Evolutionary conservation across 805 yeast genomes (phyloP).

Genomic region (Cyberlindnera subsufficiens): DNA sequence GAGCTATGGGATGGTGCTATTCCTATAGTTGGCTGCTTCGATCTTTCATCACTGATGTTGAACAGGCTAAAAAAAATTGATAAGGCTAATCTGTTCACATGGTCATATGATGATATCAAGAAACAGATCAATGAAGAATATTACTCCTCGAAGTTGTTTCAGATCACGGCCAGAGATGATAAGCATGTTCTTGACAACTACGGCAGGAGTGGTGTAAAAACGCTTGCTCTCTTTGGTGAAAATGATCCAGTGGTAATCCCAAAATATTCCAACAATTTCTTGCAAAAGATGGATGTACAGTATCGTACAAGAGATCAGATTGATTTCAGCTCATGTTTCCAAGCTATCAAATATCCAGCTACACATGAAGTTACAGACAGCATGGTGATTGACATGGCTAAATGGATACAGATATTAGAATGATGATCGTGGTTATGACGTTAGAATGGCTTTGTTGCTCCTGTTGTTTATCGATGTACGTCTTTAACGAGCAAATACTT

Average conservation of each 20-base stretch:
- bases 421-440: too few relatives aligned
- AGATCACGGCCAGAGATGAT: slow-evolving; percentile 12
- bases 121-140: background rate
- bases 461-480: too few relatives aligned
- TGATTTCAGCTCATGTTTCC: slow-evolving; percentile 4
- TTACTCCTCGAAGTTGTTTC: slow-evolving; percentile 9
- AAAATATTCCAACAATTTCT: slow-evolving; percentile 10
- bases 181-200: slow-evolving; percentile 7
- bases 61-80: slow-evolving; percentile 8
- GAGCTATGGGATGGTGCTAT: slow-evolving; percentile 12
- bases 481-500: too few relatives aligned
- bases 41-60: slow-evolving; percentile 14
- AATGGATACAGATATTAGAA: slow-evolving; percentile 12
- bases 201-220: slow-evolving; percentile 5
- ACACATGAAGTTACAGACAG: slow-evolving; percentile 15
- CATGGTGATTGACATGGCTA: slow-evolving; percentile 15
- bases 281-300: slow-evolving; percentile 1
- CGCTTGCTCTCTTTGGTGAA: slow-evolving; percentile 18
- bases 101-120: background rate
- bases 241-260: slow-evolving; percentile 11
- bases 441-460: too few relatives aligned
- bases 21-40: slow-evolving; percentile 20
- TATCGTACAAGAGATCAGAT: slow-evolving; percentile 1
- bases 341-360: slow-evolving; percentile 12
- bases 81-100: background rate